Base-by-base conservation (phyloP, 1,284 basidiomycete species). In the Microbotryum violaceum region DNA sequence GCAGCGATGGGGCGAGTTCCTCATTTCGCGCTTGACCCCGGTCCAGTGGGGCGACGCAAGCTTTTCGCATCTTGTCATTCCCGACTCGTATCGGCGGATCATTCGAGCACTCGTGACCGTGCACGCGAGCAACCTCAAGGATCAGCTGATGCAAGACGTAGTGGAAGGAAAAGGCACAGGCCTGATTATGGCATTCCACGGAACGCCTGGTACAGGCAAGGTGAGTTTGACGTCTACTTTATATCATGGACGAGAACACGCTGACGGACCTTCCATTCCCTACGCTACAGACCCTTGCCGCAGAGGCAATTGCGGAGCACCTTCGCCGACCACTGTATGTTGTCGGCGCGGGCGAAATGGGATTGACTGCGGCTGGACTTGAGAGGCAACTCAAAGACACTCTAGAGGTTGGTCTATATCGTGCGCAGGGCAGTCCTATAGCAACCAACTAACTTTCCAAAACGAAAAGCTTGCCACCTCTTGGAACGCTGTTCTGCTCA, bases 401-500 rank as follows among this genome's bases (percentile, higher is more conserved):
- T 21, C 56, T 67, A 45, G 60, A 62, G 58, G 57, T 67, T 7
- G 7, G 33, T 48, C 20, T 9, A 4, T 7, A 2, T 16, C 20
- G 31, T 27, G 21, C 31, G 12, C 20, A 6, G 8, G 23, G 20
- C 46, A 12, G 27, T n/a, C 14, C 37, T 52, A 9, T 9, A 7
- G 5, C 60, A 10, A 31, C 31, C 8, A 9, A 31, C 31, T 31
- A 10, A 9, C 31, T 31, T 31, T 29, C 9, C 2, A 10, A 31
- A 31, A 9, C 9, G 31, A 8, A 31, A 1, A 62, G 60, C 60
- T 62, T 23, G 63, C 65, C 1, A 67, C 65, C 7, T 45, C 46
- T 8, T 67, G 65, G 65, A 62, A 58, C n/a, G 65, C 65, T 6
- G 65, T 67, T 5, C 50, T 67, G n/a, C 58, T 67, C 25, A 67